Conservation (phyloP, 2,329 filamentous ascomycete species). For the Cladosporium austrohemisphaericum region DNA sequence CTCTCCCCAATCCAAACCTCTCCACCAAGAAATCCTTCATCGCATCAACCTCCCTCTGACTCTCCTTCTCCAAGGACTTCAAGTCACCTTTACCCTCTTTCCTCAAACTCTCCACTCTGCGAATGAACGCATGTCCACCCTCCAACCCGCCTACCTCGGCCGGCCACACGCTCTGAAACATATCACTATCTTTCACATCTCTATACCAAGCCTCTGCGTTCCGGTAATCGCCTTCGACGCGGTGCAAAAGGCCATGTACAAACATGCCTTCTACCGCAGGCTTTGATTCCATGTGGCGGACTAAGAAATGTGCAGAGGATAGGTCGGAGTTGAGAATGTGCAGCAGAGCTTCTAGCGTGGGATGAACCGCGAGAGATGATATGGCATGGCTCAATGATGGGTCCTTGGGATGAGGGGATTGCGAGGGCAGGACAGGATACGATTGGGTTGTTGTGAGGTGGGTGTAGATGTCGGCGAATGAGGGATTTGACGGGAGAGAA, state of each 20-base stretch:
- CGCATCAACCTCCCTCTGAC: slow-evolving; percentile 38
- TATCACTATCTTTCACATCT: slow-evolving; percentile 39
- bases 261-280: slow-evolving; percentile 51
- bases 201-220: slow-evolving; percentile 49
- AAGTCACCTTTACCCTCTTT: slow-evolving; percentile 30
- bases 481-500: slow-evolving; percentile 3
- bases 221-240: slow-evolving; percentile 49
- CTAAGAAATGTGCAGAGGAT: slow-evolving; percentile 49
- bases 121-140: slow-evolving; percentile 31
- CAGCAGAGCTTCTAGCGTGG: slow-evolving; percentile 48
- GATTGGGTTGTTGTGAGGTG: slow-evolving; percentile 27
- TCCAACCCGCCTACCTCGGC: slow-evolving; percentile 25
- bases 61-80: slow-evolving; percentile 33
- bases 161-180: slow-evolving; percentile 36
- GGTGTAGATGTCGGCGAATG: slow-evolving; percentile 30
- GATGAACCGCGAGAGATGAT: slow-evolving; percentile 37
- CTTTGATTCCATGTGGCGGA: slow-evolving; percentile 49
- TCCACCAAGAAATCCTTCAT: slow-evolving; percentile 43
- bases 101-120: slow-evolving; percentile 37
- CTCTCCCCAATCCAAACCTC: slow-evolving; percentile 43
- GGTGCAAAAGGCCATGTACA: slow-evolving; percentile 49
- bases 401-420: slow-evolving; percentile 27
- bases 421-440: slow-evolving; percentile 27
- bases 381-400: slow-evolving; percentile 27
- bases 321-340: slow-evolving; percentile 53